phyloP scores from a whole-genome alignment of 257 asterid species.

The Salvia hispanica region DNA sequence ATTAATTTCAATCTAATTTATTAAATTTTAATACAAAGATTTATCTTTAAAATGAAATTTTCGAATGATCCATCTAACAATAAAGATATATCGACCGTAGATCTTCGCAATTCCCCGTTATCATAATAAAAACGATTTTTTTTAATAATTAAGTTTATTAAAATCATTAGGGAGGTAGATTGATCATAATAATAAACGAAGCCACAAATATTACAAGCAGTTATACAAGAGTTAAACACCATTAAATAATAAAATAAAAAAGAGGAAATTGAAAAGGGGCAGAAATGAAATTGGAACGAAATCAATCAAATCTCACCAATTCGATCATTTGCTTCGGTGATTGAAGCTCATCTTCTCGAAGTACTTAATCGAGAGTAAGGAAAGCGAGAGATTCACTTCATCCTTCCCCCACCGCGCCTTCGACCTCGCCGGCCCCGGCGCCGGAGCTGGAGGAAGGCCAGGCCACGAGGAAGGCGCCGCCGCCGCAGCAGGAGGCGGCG shows the following conservation, averaged over 20 bases:
- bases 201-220: slow-evolving; percentile 31
- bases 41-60: too few relatives aligned
- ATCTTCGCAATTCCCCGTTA: too few relatives aligned
- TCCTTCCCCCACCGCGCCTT: slow-evolving; percentile 94
- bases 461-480: slow-evolving; percentile 50
- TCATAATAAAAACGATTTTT: too few relatives aligned
- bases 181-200: slow-evolving; percentile 24
- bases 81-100: too few relatives aligned
- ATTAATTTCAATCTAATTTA: too few relatives aligned
- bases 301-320: neutral
- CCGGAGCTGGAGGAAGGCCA: slow-evolving; percentile 53
- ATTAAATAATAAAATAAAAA: neutral
- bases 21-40: too few relatives aligned
- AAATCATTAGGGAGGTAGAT: neutral
- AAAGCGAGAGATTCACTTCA: slow-evolving; percentile 86
- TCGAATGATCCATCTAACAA: too few relatives aligned
- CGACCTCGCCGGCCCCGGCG: slow-evolving; percentile 37
- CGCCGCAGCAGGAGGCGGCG: slow-evolving; percentile 34
- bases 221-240: neutral
- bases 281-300: slow-evolving; percentile 13
- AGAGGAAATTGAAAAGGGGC: too few relatives aligned
- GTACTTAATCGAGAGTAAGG: slow-evolving; percentile 82
- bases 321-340: slow-evolving; percentile 44
- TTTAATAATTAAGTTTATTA: neutral
- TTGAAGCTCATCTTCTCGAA: slow-evolving; percentile 83